phyloP scores from a whole-genome alignment of 306 rosid species.

The Ormosia semicastrata region DNA sequence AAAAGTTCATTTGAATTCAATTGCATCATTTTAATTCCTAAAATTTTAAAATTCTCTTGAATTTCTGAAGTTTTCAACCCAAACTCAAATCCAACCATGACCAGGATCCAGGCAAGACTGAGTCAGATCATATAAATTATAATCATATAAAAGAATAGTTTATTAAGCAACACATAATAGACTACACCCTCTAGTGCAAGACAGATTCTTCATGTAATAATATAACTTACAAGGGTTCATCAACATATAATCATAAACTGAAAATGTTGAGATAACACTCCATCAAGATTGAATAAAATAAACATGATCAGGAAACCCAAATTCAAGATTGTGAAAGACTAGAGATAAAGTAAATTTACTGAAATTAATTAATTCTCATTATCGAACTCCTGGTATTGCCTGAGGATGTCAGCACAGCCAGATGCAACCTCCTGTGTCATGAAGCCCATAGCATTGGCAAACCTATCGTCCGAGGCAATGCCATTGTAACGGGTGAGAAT shows the following conservation, averaged over 20 bases:
- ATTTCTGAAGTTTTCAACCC: no score
- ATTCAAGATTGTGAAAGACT: neutral
- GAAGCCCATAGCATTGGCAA: slow-evolving; percentile 74
- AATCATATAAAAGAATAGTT: slow-evolving; percentile 9
- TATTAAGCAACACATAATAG: slow-evolving; percentile 10
- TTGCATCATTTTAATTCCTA: no score
- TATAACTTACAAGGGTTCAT: slow-evolving; percentile 25
- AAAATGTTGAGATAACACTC: slow-evolving; percentile 43
- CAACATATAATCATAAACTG: slow-evolving; percentile 35
- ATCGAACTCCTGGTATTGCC: slow-evolving; percentile 66
- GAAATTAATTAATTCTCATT: slow-evolving; percentile 39
- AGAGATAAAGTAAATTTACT: neutral
- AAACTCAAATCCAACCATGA: no score
- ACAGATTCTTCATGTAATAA: slow-evolving; percentile 3
- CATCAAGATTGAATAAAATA: slow-evolving; percentile 34
- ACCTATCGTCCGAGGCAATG: slow-evolving; percentile 56
- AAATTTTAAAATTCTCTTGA: no score
- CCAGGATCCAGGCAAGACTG: neutral
- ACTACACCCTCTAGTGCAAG: slow-evolving; percentile 4
- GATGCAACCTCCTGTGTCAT: slow-evolving; percentile 38
- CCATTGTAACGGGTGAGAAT: slow-evolving; percentile 78
- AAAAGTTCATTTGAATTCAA: no score
- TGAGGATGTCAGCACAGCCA: slow-evolving; percentile 65
- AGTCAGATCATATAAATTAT: neutral
- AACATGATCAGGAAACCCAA: slow-evolving; percentile 9